A percentile compares a stretch with the other conserved stretches of the same genome.
phyloP scores from a whole-genome alignment of 2,329 filamentous ascomycete genomes.

The Phialophora chinensis region DNA sequence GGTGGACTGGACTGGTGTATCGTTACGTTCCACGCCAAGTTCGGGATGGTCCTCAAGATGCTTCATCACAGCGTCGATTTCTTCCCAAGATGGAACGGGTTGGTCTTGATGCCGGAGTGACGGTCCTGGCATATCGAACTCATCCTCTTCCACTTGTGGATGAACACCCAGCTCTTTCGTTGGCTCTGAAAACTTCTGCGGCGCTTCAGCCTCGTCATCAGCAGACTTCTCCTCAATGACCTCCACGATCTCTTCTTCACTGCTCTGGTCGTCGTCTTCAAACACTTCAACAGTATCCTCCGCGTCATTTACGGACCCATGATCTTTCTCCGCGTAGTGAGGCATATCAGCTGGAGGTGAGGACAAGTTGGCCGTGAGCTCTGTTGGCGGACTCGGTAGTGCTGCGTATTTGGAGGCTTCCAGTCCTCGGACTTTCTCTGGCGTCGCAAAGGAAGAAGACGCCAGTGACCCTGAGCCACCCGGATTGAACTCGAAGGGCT shows the following conservation, averaged over 20 bases:
- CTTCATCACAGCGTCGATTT: constrained; percentile 92
- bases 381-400: constrained; percentile 16
- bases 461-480: constrained; percentile 43
- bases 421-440: constrained; percentile 26
- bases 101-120: constrained; percentile 25
- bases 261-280: constrained; percentile 25
- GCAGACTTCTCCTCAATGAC: constrained; percentile 18
- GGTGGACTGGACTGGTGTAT: constrained; percentile 51
- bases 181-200: not conserved
- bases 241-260: constrained; percentile 24
- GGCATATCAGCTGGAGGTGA: constrained; percentile 29
- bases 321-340: constrained; percentile 22
- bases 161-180: constrained; percentile 11
- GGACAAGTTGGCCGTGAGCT: constrained; percentile 41
- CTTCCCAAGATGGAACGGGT: constrained; percentile 53
- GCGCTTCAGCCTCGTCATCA: constrained; percentile 15
- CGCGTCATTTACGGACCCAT: constrained; percentile 19
- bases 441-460: constrained; percentile 24
- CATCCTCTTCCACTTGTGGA: constrained; percentile 11
- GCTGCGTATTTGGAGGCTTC: constrained; percentile 35
- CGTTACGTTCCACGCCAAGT: constrained; percentile 72
- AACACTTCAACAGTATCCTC: constrained; percentile 29
- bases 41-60: constrained; percentile 78
- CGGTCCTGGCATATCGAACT: constrained; percentile 18
- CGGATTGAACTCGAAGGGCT: constrained; percentile 66